These are phyloP conservation scores for Allantophomopsis cytisporea DNA, from an alignment of 2,329 filamentous ascomycete genomes.

Conservation along the genomic window DNA sequence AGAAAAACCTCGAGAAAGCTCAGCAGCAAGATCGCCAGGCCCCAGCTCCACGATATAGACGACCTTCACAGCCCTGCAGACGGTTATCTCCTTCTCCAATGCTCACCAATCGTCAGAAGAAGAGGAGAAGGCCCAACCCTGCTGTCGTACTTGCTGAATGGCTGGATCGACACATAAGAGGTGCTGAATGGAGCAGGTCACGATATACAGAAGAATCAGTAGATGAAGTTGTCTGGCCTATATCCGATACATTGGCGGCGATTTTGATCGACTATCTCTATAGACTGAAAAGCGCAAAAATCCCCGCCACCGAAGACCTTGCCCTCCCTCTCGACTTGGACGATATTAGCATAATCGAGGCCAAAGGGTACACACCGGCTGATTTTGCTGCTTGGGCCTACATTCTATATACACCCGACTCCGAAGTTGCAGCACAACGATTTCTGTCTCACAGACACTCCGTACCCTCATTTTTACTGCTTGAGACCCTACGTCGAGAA, in stretches of 20 bases:
- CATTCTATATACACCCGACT: slow-evolving; percentile 8
- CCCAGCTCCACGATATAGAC: too few species aligned
- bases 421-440: slow-evolving; percentile 10
- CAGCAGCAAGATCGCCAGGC: neutral
- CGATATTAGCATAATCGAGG: slow-evolving; percentile 1
- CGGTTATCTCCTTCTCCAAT: neutral
- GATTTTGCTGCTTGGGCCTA: slow-evolving; percentile 16
- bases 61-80: neutral
- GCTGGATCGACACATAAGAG: slow-evolving; percentile 4
- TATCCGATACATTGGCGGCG: too few species aligned
- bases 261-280: too few species aligned
- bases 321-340: too few species aligned
- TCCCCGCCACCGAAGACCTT: too few species aligned
- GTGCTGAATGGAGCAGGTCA: too few species aligned
- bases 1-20: neutral
- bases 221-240: too few species aligned
- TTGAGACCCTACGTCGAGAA: slow-evolving; percentile 11
- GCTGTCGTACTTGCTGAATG: slow-evolving; percentile 5
- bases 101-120: neutral
- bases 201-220: too few species aligned
- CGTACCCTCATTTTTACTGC: slow-evolving; percentile 12
- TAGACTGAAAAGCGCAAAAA: too few species aligned
- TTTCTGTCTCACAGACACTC: slow-evolving; percentile 6
- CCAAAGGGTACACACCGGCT: slow-evolving; percentile 5
- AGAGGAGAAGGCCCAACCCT: neutral